These are phyloP conservation scores for Kurtzmaniella natalensis DNA, from an alignment of 1,139 yeast species.

Conservation along the genomic window DNA sequence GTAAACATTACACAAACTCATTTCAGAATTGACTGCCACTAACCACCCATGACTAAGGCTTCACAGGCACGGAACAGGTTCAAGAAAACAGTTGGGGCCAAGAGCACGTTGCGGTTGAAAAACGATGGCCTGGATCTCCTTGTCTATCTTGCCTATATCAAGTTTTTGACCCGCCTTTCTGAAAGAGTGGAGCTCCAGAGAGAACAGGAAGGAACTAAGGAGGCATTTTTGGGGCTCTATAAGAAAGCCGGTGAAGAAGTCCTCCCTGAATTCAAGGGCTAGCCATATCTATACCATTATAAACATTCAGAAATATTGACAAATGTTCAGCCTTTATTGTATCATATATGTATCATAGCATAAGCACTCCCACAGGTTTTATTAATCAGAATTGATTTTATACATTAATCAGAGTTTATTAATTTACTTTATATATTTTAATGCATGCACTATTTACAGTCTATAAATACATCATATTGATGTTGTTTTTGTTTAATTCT, in stretches of 20 bases:
- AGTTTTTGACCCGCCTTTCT: constrained; percentile 39
- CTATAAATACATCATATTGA: no score
- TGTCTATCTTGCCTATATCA: constrained; percentile 44
- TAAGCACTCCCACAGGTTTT: no score
- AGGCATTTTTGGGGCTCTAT: constrained; percentile 28
- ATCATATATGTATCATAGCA: no score
- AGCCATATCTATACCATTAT: constrained; percentile 67
- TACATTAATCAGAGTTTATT: no score
- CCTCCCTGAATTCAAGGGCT: constrained; percentile 19
- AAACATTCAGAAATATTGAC: no score
- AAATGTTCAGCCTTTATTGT: no score
- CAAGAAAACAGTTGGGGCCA: constrained; percentile 17
- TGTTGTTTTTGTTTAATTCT: no score
- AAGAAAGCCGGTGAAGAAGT: constrained; percentile 20
- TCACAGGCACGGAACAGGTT: constrained; percentile 9
- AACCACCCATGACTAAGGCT: constrained; percentile 1
- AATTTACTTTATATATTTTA: no score
- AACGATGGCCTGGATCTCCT: constrained; percentile 42
- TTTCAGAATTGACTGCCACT: no score
- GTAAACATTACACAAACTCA: no score
- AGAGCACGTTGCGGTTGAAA: constrained; percentile 17
- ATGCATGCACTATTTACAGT: constrained; percentile 6
- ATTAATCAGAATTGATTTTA: no score
- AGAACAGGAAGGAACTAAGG: constrained; percentile 27
- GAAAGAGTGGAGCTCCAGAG: constrained; percentile 26